Conservation (phyloP, 805 yeast species). For the Ogataea nakhonphanomensis region DNA sequence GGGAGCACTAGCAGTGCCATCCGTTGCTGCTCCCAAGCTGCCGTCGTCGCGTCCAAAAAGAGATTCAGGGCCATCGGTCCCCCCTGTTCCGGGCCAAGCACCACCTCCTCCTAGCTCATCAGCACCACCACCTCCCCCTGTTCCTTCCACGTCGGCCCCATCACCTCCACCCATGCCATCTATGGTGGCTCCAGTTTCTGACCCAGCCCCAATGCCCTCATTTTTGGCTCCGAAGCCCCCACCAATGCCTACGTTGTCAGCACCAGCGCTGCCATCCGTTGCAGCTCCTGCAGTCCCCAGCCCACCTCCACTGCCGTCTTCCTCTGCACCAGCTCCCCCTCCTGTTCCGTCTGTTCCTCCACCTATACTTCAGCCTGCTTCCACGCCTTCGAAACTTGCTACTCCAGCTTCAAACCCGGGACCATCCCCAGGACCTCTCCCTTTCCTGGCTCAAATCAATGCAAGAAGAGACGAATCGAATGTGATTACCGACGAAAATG, state of each 20-base stretch:
- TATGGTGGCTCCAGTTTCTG: conserved; percentile 11
- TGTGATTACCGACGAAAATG: conserved; percentile 40
- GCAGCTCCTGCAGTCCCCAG: conserved; percentile 13
- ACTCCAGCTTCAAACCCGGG: conserved; percentile 31
- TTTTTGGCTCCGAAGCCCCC: conserved; percentile 22
- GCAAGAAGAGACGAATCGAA: conserved; percentile 48
- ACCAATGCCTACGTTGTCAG: conserved; percentile 20
- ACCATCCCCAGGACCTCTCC: conserved; percentile 41
- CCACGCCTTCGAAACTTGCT: conserved; percentile 26
- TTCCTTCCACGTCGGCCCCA: conserved; percentile 7
- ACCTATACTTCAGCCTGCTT: conserved; percentile 19
- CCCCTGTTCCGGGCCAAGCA: conserved; percentile 22
- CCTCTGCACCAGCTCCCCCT: conserved; percentile 13
- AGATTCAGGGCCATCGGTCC: conserved; percentile 16
- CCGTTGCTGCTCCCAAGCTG: conserved; percentile 22
- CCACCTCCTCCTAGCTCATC: conserved; percentile 19
- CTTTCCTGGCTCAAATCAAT: conserved; percentile 58
- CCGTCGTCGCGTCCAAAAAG: conserved; percentile 12
- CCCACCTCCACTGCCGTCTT: conserved; percentile 20
- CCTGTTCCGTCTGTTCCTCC: conserved; percentile 22
- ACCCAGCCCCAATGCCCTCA: conserved; percentile 21
- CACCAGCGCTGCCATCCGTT: conserved; percentile 17
- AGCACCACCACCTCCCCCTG: conserved; percentile 27
- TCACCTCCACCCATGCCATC: conserved; percentile 16
- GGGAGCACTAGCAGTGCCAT: conserved; percentile 16